These are phyloP conservation scores for Alternaria brassicae DNA, from an alignment of 2,329 filamentous ascomycete species.

Conservation along the genomic window DNA sequence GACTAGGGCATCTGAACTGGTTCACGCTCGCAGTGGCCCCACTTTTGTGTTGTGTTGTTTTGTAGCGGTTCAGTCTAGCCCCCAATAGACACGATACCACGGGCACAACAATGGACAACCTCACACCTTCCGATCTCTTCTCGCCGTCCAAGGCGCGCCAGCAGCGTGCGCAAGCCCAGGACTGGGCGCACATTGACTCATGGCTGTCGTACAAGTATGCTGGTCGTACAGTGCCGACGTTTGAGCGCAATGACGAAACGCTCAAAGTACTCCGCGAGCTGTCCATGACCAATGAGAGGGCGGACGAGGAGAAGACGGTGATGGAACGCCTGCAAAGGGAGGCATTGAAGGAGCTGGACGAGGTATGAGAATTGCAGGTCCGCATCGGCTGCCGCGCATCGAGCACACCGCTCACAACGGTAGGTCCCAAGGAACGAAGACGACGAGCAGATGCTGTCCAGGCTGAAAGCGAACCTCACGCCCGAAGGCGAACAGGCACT, in stretches of 20 bases:
- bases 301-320: conserved; percentile 72
- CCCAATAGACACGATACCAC: neutral
- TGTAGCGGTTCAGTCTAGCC: conserved; percentile 4
- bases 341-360: conserved; percentile 63
- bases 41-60: conserved; percentile 4
- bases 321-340: conserved; percentile 66
- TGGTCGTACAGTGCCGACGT: conserved; percentile 69
- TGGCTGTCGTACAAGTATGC: conserved; percentile 78
- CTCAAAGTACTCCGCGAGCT: conserved; percentile 76
- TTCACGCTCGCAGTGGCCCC: conserved; percentile 5
- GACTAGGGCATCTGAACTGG: conserved; percentile 4
- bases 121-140: conserved; percentile 57
- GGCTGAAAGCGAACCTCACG: conserved; percentile 35
- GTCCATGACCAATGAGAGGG: conserved; percentile 76
- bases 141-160: conserved; percentile 72
- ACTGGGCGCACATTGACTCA: conserved; percentile 86
- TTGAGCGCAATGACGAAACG: conserved; percentile 88
- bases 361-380: conserved; percentile 37
- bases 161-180: conserved; percentile 81
- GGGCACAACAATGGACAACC: conserved; percentile 41
- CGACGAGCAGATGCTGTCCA: conserved; percentile 34
- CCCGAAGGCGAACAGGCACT: conserved; percentile 43
- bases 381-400: conserved; percentile 10
- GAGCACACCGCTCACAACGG: conserved; percentile 20
- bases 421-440: conserved; percentile 31